Base-by-base conservation (phyloP, 129 eudicot species). In the Escallonia rubra region DNA sequence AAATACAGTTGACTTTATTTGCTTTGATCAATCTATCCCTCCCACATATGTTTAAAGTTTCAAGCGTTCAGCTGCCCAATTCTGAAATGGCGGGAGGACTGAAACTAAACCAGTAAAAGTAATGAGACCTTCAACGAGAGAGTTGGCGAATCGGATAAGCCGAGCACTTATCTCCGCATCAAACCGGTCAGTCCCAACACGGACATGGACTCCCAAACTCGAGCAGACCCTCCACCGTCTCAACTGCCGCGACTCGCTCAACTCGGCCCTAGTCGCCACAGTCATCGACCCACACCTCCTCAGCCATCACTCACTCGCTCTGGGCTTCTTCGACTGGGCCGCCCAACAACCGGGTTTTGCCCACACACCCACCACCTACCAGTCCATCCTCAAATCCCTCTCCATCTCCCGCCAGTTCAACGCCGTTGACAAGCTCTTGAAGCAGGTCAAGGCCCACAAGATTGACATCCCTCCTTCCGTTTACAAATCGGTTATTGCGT, bases 271-370 rank as follows among this genome's bases (percentile, higher is more conserved):
- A 46, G 95, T 92, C 96, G 11, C 57, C 13, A 8, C 4, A 7
- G n/a, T 52, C 9, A 52, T 52, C 57, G 57, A 52, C 57, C 57
- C 57, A 0, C 12, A 7, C 57, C 57, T 89, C 59, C 80, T 89
- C 63, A 53, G 69, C 61, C 96, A 89, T 80, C 95, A 79, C 46
- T 80, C 95, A 41, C 98, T 92, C 10, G 90, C 98, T 14, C 72
- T 76, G 23, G 98, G 96, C 48, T 89, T 92, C 87, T 88, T 92
- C 87, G 75, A 89, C 62, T 92, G 98, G 98, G 96, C 96, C 5
- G 76, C 95, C 57, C 98, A 91, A 69, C 98, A 91, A 46, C 98
- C 95, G 9, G 82, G 80, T 4, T 92, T 85, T 41, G 67, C 87
- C 23, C 96, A 88, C 78, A 58, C 95, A 3, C 14, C 57, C 57